Evolutionary conservation across 106 monocot genomes (phyloP).

Genomic region (Platanthera guangdongensis): DNA sequence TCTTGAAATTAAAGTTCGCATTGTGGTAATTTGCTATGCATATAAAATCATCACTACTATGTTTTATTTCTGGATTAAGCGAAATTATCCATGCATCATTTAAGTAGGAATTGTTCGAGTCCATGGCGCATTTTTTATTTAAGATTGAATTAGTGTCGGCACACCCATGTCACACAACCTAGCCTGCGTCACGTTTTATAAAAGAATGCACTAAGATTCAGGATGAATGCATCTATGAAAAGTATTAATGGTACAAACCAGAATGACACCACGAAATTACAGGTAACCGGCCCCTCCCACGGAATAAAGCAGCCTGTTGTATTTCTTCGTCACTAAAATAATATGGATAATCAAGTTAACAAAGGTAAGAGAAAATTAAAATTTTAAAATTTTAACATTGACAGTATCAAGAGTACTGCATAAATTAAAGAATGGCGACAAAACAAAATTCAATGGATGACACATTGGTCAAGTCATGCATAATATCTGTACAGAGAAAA

Average conservation of each 20-base stretch:
- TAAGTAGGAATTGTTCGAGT: too few species aligned
- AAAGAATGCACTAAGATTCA: not conserved
- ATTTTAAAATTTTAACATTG: not conserved
- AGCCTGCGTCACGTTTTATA: not conserved
- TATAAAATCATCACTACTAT: too few species aligned
- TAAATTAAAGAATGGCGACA: not conserved
- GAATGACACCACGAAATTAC: conserved; percentile 89
- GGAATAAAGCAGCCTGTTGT: conserved; percentile 74
- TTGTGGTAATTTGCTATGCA: too few species aligned
- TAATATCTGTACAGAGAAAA: not conserved
- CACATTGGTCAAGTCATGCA: not conserved
- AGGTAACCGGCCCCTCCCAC: conserved; percentile 72
- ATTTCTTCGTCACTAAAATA: conserved; percentile 73
- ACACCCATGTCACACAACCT: too few species aligned
- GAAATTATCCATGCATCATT: too few species aligned
- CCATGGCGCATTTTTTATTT: too few species aligned
- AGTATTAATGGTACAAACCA: conserved; percentile 36
- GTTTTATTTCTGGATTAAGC: too few species aligned
- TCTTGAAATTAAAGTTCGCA: too few species aligned
- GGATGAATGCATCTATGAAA: not conserved
- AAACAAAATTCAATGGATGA: not conserved
- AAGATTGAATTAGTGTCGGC: too few species aligned
- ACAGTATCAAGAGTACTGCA: not conserved
- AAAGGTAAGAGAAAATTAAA: not conserved
- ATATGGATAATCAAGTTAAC: not conserved